Conservation (phyloP, 768 basidiomycete species). For the Lentinula sp. region DNA sequence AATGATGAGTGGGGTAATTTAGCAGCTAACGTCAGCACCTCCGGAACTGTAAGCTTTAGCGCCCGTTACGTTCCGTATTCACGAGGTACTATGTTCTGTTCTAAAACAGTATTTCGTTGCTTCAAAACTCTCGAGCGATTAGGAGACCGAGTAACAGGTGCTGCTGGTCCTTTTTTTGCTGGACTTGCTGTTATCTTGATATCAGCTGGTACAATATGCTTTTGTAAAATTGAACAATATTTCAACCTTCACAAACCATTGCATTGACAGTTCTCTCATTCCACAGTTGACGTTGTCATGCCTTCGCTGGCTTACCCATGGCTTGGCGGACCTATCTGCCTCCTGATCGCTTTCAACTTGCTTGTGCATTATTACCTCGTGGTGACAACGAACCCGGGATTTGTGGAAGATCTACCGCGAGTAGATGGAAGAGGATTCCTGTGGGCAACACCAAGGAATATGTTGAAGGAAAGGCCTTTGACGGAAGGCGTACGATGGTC, state of each 20-base stretch:
- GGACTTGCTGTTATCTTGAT: slow-evolving; percentile 74
- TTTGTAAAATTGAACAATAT: slow-evolving; percentile 53
- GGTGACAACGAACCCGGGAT: slow-evolving; percentile 76
- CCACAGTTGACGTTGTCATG: slow-evolving; percentile 73
- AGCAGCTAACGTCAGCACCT: background rate
- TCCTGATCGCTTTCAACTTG: slow-evolving; percentile 74
- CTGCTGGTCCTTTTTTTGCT: slow-evolving; percentile 89
- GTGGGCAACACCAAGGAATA: slow-evolving; percentile 48
- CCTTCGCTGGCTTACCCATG: slow-evolving; percentile 57
- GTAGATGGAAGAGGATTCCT: slow-evolving; percentile 34
- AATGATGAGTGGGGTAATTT: background rate
- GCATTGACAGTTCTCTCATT: slow-evolving; percentile 1
- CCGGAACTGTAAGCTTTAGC: background rate
- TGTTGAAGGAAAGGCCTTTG: slow-evolving; percentile 19
- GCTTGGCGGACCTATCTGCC: slow-evolving; percentile 59
- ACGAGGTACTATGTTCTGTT: slow-evolving; percentile 31
- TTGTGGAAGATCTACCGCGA: slow-evolving; percentile 52
- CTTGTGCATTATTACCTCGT: slow-evolving; percentile 82
- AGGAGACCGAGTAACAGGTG: slow-evolving; percentile 80
- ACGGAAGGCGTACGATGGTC: slow-evolving; percentile 48
- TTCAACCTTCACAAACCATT: background rate
- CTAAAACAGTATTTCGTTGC: slow-evolving; percentile 43
- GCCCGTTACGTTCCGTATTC: background rate
- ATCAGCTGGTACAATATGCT: slow-evolving; percentile 60
- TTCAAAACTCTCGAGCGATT: slow-evolving; percentile 60